Evolutionary conservation across 2,329 filamentous ascomycete genomes (phyloP).

Genomic region (Calonectria naviculata): DNA sequence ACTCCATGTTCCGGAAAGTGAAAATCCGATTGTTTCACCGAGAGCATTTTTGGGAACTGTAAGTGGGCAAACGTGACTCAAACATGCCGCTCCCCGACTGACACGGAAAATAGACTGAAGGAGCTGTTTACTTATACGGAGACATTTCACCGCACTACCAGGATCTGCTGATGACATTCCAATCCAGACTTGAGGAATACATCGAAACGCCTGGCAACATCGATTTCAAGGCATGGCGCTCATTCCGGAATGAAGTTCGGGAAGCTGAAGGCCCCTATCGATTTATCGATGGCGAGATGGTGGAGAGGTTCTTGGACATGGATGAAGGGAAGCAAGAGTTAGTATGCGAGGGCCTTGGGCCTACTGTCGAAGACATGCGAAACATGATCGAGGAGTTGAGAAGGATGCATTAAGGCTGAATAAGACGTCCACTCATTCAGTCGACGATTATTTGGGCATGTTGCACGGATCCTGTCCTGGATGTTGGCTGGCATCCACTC

Average conservation of each 20-base stretch:
- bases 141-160: conserved; percentile 78
- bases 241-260: conserved; percentile 78
- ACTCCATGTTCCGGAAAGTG: conserved; percentile 73
- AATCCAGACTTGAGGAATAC: conserved; percentile 74
- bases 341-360: conserved; percentile 67
- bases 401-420: conserved; percentile 63
- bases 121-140: conserved; percentile 90
- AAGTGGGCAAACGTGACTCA: conserved; percentile 48
- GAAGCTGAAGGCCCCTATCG: conserved; percentile 83
- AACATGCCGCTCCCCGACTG: conserved; percentile 10
- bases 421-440: neutral
- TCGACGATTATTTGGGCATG: neutral
- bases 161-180: conserved; percentile 85
- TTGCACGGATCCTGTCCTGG: conserved; percentile 9
- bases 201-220: conserved; percentile 79
- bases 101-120: conserved; percentile 74
- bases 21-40: conserved; percentile 78
- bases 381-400: conserved; percentile 72
- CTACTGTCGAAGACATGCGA: conserved; percentile 71
- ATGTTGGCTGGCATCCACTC: conserved; percentile 13
- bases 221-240: conserved; percentile 83
- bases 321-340: conserved; percentile 66
- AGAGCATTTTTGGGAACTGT: conserved; percentile 91
- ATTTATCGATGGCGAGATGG: conserved; percentile 92
- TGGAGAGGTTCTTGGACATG: conserved; percentile 86